Evolutionary conservation across 805 yeast genomes (phyloP).

Genomic region (Sugiyamaella qingdaonensis): DNA sequence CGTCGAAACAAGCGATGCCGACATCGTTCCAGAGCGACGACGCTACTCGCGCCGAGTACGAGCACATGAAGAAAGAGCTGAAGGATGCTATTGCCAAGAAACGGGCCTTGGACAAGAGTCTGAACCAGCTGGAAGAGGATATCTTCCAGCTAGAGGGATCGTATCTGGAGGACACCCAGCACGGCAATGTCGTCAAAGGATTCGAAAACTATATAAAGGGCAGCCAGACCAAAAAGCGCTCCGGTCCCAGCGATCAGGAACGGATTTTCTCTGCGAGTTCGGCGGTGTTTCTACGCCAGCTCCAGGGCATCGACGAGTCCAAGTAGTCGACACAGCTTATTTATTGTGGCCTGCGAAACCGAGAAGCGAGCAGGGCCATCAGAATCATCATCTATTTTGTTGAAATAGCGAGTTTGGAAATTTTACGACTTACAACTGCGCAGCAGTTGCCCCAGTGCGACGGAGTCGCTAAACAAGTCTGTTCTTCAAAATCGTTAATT

Average conservation of each 20-base stretch:
- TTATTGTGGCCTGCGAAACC: no score
- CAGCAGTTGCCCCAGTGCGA: no score
- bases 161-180: slow-evolving; percentile 66
- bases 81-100: slow-evolving; percentile 59
- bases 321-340: neutral
- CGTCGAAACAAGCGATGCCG: neutral
- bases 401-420: no score
- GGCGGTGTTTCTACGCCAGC: slow-evolving; percentile 53
- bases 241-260: slow-evolving; percentile 58
- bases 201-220: slow-evolving; percentile 72
- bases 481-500: no score
- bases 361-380: no score
- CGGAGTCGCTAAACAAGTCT: no score
- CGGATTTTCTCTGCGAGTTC: slow-evolving; percentile 76
- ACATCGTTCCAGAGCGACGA: slow-evolving; percentile 5
- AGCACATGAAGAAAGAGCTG: slow-evolving; percentile 59
- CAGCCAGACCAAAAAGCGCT: slow-evolving; percentile 45
- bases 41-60: slow-evolving; percentile 47
- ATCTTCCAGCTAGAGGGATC: slow-evolving; percentile 74
- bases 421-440: no score
- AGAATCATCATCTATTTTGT: no score
- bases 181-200: slow-evolving; percentile 86
- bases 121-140: slow-evolving; percentile 62
- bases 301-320: neutral
- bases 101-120: slow-evolving; percentile 55